Percentiles rank a stretch among this genome's conserved stretches.
These are phyloP conservation scores for Marasmius sp. DNA, from an alignment of 1,284 basidiomycete species.

Conservation along the genomic window DNA sequence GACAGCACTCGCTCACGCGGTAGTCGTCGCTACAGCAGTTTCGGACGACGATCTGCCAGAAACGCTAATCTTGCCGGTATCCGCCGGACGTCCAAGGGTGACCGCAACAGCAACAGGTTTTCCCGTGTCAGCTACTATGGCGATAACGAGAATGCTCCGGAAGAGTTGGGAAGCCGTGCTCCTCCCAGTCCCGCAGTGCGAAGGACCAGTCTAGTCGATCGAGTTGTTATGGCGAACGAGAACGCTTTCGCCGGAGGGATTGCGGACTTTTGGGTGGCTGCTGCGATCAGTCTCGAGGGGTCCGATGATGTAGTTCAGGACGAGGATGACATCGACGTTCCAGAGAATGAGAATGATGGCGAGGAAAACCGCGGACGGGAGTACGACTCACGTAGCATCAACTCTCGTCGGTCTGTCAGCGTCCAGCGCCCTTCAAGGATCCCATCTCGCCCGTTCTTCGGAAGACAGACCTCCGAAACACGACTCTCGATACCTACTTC, in stretches of 20 bases:
- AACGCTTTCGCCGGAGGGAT: conserved; percentile 80
- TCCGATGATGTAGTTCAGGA: conserved; percentile 56
- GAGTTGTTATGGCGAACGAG: conserved; percentile 87
- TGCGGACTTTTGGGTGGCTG: conserved; percentile 90
- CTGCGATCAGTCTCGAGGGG: conserved; percentile 82
- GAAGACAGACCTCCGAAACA: background rate
- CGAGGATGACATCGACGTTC: conserved; percentile 33
- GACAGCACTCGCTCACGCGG: background rate
- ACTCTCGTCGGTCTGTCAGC: background rate
- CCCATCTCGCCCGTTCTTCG: background rate
- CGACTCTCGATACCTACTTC: background rate
- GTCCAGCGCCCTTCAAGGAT: background rate
- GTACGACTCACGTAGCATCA: background rate
- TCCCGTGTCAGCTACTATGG: conserved; percentile 36
- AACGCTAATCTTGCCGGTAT: background rate
- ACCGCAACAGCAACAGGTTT: background rate
- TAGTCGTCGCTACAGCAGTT: background rate
- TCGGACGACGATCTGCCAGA: background rate
- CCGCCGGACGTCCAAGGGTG: background rate
- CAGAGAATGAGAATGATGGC: conserved; percentile 31
- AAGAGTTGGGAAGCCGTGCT: background rate
- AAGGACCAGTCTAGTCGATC: conserved; percentile 82
- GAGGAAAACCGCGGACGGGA: conserved; percentile 14
- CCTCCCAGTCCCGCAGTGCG: conserved; percentile 24
- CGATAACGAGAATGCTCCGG: conserved; percentile 24